Evolutionary conservation across 139 green algal species (phyloP), one percentile per base, ranked within the genome.

Genomic region (Chlamydomonas schloesseri): DNA sequence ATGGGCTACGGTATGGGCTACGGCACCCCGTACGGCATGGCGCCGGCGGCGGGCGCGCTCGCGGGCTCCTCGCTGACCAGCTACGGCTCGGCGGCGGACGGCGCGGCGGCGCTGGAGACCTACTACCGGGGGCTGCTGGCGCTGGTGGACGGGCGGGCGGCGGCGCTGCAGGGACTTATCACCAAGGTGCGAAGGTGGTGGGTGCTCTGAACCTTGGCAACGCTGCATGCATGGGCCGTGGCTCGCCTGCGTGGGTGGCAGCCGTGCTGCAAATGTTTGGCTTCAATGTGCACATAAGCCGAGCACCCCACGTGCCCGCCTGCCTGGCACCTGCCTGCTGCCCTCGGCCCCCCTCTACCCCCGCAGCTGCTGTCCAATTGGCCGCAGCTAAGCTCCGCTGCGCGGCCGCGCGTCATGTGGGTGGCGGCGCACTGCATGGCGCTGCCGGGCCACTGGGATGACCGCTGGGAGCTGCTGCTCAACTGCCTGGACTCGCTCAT

Each of bases 361-460:
- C 28, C 64, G 33, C 92, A 95, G 88, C 55, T 92, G 73, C 89
- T 96, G 23, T 31, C 73, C 29, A 88, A 89, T 69, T 96, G 93
- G 88, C 36, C 84, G 21, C 70, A 20, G 17, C 74, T 96, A 28
- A 89, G 76, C 71, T 81, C 84, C 24, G 84, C 90, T 15, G 83
- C 91, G 58, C 87, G 92, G 34, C 91, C 91, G 23, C 87, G 93
- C 37, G 92, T 91, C 31, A 75, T 93, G 53, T 96, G 93, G 93
- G 91, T 95, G 36, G 83, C 89, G 6, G 84, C 81, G 6, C 91
- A 93, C 68, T 91, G 91, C 77, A 57, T 94, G 64, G 15, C 72
- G 29, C 79, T 91, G 83, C 60, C 88, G 11, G 42, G 76, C 9
- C 73, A 88, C 29, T 69, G 73, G 81, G 81, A 91, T 57, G 75